phyloP scores from a whole-genome alignment of 2,329 filamentous ascomycete genomes.

The Penicillium sp. region DNA sequence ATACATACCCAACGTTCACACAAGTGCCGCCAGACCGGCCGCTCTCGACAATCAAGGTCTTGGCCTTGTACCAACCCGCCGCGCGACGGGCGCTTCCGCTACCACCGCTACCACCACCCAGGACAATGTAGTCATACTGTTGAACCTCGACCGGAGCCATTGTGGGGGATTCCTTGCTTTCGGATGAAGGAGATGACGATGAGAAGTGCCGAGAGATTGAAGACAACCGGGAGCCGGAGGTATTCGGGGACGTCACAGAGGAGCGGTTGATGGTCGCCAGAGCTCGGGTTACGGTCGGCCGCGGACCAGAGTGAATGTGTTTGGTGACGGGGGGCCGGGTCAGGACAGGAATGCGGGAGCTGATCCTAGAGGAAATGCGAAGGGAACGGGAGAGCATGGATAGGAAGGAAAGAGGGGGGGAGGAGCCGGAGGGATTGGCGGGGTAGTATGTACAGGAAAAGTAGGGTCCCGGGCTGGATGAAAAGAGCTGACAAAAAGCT shows the following conservation, averaged over 20 bases:
- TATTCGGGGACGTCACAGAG: conserved; percentile 14
- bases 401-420: conserved; percentile 5
- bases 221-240: conserved; percentile 36
- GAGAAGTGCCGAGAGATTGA: conserved; percentile 46
- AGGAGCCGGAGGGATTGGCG: neutral
- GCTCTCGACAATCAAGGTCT: conserved; percentile 54
- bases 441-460: conserved; percentile 22
- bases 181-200: conserved; percentile 24
- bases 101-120: conserved; percentile 57
- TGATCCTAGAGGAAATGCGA: conserved; percentile 19
- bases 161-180: conserved; percentile 25
- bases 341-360: conserved; percentile 24
- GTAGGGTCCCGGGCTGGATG: neutral
- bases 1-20: conserved; percentile 55
- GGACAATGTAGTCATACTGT: conserved; percentile 58
- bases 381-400: conserved; percentile 30
- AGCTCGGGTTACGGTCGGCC: conserved; percentile 21
- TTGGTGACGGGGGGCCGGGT: conserved; percentile 9
- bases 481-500: conserved; percentile 15
- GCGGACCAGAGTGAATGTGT: conserved; percentile 14
- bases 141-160: conserved; percentile 51
- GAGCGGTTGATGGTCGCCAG: conserved; percentile 29
- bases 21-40: conserved; percentile 52
- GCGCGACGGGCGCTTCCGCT: conserved; percentile 53
- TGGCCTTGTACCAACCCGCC: conserved; percentile 54